Conservation (phyloP, 2,329 filamentous ascomycete species). For the Hypoxylon rubiginosum region DNA sequence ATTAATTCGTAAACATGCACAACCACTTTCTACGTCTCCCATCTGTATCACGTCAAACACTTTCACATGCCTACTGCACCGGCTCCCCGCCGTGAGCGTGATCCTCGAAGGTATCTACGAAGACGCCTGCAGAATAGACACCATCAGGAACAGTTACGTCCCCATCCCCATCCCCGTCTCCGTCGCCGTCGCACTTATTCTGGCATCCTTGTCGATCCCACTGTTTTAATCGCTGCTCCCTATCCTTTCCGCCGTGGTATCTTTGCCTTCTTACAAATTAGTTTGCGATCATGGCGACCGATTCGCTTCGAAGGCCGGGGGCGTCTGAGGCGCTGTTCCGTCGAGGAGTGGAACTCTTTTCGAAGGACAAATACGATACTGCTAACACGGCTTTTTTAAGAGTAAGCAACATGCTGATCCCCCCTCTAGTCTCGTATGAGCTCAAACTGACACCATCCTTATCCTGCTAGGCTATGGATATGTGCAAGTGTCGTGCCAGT, state of each 20-base stretch:
- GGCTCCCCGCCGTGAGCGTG: too few relatives aligned
- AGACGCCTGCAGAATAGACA: not conserved
- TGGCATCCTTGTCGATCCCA: not conserved
- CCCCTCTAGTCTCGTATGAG: not conserved
- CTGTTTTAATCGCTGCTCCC: not conserved
- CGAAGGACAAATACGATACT: constrained; percentile 5
- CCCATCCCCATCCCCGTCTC: not conserved
- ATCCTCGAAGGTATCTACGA: not conserved
- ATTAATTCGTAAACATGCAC: not conserved
- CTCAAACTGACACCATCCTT: not conserved
- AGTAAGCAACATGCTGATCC: constrained; percentile 8
- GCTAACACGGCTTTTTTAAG: constrained; percentile 19
- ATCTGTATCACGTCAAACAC: not conserved
- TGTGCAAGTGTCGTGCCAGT: constrained; percentile 42
- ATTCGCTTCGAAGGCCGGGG: not conserved
- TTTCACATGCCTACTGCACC: not conserved
- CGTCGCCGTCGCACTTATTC: not conserved
- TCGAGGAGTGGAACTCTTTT: not conserved
- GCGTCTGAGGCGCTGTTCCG: not conserved
- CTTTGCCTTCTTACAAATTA: not conserved
- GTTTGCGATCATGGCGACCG: constrained; percentile 20
- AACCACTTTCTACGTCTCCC: not conserved
- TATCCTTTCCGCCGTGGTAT: not conserved
- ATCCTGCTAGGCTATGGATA: constrained; percentile 35
- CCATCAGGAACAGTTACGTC: not conserved